phyloP scores from a whole-genome alignment of 192 early-diverging fungal species.

The Backusella liffmaniae region DNA sequence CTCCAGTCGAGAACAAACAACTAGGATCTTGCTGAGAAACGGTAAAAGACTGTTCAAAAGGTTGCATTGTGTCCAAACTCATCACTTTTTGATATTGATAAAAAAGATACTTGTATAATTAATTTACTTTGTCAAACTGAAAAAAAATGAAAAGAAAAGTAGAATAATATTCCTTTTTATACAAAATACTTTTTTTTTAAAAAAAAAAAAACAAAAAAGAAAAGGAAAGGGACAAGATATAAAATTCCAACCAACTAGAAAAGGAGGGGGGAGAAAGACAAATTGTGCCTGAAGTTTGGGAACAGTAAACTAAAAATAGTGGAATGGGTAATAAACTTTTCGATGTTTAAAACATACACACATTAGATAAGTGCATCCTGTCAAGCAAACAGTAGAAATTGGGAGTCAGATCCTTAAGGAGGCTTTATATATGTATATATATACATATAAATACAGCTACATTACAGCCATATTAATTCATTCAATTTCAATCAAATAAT shows the following conservation, averaged over 20 bases:
- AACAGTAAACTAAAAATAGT: constrained; percentile 8
- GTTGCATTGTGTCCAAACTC: constrained; percentile 12
- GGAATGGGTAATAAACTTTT: background rate
- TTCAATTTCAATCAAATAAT: background rate
- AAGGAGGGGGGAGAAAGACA: background rate
- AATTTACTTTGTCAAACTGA: background rate
- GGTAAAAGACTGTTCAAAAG: constrained; percentile 21
- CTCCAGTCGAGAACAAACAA: background rate
- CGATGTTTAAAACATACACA: background rate
- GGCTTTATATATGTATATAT: background rate
- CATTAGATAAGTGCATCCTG: background rate
- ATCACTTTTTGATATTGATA: constrained; percentile 2
- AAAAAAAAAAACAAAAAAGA: background rate
- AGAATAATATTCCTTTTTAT: background rate
- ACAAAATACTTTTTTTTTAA: background rate
- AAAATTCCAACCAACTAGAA: background rate
- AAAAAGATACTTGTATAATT: background rate
- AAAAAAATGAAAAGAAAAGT: background rate
- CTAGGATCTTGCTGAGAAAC: constrained; percentile 4
- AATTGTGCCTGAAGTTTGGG: background rate
- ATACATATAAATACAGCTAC: background rate
- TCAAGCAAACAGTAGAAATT: background rate
- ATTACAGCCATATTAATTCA: background rate
- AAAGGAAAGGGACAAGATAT: background rate
- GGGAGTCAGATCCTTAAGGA: background rate